Base-by-base conservation (phyloP, 2,329 filamentous ascomycete species). In the Clonostachys chloroleuca region DNA sequence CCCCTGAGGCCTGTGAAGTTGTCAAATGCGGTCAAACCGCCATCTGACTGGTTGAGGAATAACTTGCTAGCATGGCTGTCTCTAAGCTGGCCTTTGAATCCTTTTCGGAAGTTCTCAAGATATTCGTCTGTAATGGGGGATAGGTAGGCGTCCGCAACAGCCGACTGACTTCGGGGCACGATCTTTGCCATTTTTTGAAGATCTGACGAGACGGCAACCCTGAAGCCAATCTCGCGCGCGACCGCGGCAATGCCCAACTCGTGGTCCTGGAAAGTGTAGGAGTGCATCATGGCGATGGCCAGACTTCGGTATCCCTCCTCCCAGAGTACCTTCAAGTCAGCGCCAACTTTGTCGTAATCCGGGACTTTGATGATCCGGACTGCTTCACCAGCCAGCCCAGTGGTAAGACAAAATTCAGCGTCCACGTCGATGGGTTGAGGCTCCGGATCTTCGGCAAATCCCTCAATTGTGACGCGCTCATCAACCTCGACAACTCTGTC, bases 401-500 rank as follows among this genome's bases (percentile, higher is more conserved):
- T 73, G 4, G 88, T 78, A 2, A 95, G 73, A 2, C 86, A 60
- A 16, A 77, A 67, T 1, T 73, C 69, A n/a, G 33, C 12, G 12
- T 13, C n/a, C 12, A 16, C 35, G 14, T 45, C 17, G 2, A 73
- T 72, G 3, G 77, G 64, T 0, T 80, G 80, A 1, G 54, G 52
- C 41, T 78, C 70, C 0, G 86, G 86, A 48, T 89, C 83, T 57
- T 89, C 85, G 0, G 84, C 82, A 52, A 87, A 88, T 52, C 87
- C 83, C 54, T 89, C 86, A 42, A 89, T 65, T 0, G 86, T 89
- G 4, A 89, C 82, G 36, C 86, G 72, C 66, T 90, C 86, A 45
- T 88, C 82, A n/a, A 90, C 76, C 62, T 89, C 86, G 2, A 89
- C 69, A 0, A 89, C 86, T 37, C 68, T 75, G 54, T 85, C 80